Conservation (phyloP, 352 stramenopile genomes). For the Pythium oligandrum region DNA sequence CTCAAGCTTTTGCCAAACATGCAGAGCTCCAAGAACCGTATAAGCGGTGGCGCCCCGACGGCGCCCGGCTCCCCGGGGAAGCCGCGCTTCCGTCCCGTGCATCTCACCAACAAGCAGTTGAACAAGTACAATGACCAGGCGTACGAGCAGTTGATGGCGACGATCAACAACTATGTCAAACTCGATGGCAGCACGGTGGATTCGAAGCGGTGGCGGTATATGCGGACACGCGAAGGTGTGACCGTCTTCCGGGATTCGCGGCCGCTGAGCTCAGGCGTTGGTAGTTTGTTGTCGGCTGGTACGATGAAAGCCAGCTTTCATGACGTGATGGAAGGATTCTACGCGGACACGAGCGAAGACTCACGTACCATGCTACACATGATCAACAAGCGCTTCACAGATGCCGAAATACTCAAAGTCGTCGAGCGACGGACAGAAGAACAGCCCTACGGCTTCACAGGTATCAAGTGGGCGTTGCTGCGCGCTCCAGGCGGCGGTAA, state of each 20-base stretch:
- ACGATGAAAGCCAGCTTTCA: slow-evolving; percentile 11
- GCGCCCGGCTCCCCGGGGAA: too few species aligned
- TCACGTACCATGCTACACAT: slow-evolving; percentile 10
- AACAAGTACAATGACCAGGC: slow-evolving; percentile 32
- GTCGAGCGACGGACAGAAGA: slow-evolving; percentile 10
- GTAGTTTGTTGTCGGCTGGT: slow-evolving; percentile 12
- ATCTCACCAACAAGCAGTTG: slow-evolving; percentile 20
- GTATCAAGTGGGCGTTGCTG: slow-evolving; percentile 16
- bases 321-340: slow-evolving; percentile 18
- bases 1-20: too few species aligned
- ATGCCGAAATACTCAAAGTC: slow-evolving; percentile 16
- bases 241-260: slow-evolving; percentile 30
- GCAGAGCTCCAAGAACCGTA: too few species aligned
- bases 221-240: slow-evolving; percentile 26
- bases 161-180: slow-evolving; percentile 26
- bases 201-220: slow-evolving; percentile 26
- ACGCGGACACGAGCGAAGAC: slow-evolving; percentile 17
- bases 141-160: slow-evolving; percentile 25
- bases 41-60: too few species aligned
- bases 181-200: slow-evolving; percentile 20
- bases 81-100: slow-evolving; percentile 7
- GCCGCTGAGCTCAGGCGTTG: background rate
- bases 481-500: slow-evolving; percentile 10
- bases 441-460: slow-evolving; percentile 14
- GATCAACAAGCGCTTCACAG: slow-evolving; percentile 14